phyloP scores from a whole-genome alignment of 2,329 filamentous ascomycete species.

The Claviceps lovelessii region DNA sequence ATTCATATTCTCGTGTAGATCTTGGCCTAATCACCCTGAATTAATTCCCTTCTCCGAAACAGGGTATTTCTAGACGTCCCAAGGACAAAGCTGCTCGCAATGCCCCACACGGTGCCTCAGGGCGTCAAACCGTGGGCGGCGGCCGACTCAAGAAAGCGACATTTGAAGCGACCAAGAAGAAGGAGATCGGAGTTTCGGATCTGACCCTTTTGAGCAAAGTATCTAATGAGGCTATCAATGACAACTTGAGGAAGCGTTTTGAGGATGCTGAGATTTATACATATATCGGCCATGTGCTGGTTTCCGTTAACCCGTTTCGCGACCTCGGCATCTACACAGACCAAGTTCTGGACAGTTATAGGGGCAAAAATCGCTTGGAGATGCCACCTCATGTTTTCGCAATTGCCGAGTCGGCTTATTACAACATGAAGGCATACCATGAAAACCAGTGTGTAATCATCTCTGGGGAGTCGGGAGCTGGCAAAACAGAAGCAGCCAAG shows the following conservation, averaged over 20 bases:
- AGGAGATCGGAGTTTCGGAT: constrained; percentile 96
- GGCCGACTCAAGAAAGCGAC: constrained; percentile 84
- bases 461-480: constrained; percentile 92
- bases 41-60: not conserved
- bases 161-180: constrained; percentile 95
- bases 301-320: constrained; percentile 95
- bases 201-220: constrained; percentile 96
- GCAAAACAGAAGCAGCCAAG: constrained; percentile 97
- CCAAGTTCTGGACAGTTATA: constrained; percentile 80
- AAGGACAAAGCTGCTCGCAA: constrained; percentile 24
- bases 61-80: constrained; percentile 28
- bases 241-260: constrained; percentile 96
- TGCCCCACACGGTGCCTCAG: constrained; percentile 26
- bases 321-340: constrained; percentile 98
- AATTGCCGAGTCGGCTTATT: constrained; percentile 90
- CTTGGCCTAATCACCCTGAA: not conserved
- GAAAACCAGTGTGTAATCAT: constrained; percentile 99
- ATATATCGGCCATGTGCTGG: constrained; percentile 98
- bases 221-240: constrained; percentile 97
- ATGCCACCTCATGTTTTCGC: constrained; percentile 93
- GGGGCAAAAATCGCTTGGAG: constrained; percentile 92
- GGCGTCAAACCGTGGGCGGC: constrained; percentile 19
- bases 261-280: constrained; percentile 98
- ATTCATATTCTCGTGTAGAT: constrained; percentile 1
- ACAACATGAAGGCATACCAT: constrained; percentile 99